phyloP scores from a whole-genome alignment of 2,329 filamentous ascomycete species.

The Fusarium sp. region DNA sequence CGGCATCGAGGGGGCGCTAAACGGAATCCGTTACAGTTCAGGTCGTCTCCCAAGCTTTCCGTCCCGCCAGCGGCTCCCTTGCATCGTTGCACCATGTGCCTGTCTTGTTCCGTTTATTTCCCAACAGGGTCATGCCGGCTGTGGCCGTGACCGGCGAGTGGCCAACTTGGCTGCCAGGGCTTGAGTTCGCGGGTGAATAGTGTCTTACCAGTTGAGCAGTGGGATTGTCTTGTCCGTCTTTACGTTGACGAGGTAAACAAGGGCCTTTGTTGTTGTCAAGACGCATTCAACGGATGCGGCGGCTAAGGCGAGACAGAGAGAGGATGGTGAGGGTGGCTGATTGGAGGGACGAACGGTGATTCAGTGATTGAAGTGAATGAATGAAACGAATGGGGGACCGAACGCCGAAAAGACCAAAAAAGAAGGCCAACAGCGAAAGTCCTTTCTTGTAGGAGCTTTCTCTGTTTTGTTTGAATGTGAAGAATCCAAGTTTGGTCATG shows the following conservation, averaged over 20 bases:
- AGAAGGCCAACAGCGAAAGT: neutral
- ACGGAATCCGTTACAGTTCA: constrained; percentile 41
- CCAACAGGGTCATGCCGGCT: constrained; percentile 10
- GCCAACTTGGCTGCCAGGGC: constrained; percentile 14
- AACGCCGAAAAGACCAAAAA: constrained; percentile 14
- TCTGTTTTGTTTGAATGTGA: neutral
- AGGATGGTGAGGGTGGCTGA: neutral
- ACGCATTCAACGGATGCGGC: constrained; percentile 19
- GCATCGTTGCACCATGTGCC: neutral
- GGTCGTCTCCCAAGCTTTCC: constrained; percentile 10
- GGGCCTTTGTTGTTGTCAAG: constrained; percentile 11
- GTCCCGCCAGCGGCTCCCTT: constrained; percentile 24
- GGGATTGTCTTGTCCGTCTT: constrained; percentile 14
- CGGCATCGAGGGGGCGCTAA: constrained; percentile 44
- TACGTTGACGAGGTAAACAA: constrained; percentile 7
- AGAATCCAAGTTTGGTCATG: constrained; percentile 6
- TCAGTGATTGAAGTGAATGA: constrained; percentile 1
- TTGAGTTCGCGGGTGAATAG: constrained; percentile 7
- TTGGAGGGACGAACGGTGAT: neutral
- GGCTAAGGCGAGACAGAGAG: constrained; percentile 19
- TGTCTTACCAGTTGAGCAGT: constrained; percentile 34
- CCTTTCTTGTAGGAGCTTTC: neutral
- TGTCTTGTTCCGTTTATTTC: constrained; percentile 14
- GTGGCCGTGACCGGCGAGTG: constrained; percentile 27
- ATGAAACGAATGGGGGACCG: neutral